A percentile compares a stretch with the other conserved stretches of the same genome.
Evolutionary conservation across 768 basidiomycete genomes (phyloP).

Genomic region (Amanita muscaria): DNA sequence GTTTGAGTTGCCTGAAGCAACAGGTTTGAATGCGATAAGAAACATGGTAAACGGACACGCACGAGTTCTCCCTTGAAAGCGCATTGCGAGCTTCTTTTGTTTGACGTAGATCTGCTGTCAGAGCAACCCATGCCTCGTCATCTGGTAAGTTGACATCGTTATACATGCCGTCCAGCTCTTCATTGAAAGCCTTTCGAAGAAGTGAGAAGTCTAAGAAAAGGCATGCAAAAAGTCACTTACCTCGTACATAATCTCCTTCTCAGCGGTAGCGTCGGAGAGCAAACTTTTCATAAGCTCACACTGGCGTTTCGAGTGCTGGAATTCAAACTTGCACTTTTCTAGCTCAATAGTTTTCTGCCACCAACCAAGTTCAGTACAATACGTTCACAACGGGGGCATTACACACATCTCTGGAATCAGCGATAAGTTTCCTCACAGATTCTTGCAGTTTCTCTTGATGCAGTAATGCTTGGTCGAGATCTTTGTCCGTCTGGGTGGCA

Average conservation of each 20-base stretch:
- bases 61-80: constrained; percentile 77
- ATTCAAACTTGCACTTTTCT: constrained; percentile 51
- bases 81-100: constrained; percentile 72
- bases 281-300: constrained; percentile 74
- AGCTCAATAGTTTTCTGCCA: constrained; percentile 52
- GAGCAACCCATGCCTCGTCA: constrained; percentile 74
- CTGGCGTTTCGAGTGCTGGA: constrained; percentile 63
- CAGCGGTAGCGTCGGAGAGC: constrained; percentile 66
- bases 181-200: constrained; percentile 81
- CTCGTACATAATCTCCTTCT: constrained; percentile 93
- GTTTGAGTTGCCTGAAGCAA: constrained; percentile 51
- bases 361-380: no score
- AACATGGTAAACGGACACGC: constrained; percentile 21
- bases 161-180: constrained; percentile 88
- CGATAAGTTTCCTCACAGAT: constrained; percentile 39
- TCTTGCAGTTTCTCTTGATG: constrained; percentile 47
- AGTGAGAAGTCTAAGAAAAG: no score
- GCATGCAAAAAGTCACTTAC: no score
- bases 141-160: constrained; percentile 76
- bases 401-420: constrained; percentile 52
- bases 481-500: constrained; percentile 47
- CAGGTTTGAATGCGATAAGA: constrained; percentile 5
- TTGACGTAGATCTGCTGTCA: constrained; percentile 61
- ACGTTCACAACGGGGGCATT: no score
- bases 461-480: constrained; percentile 40